A percentile compares a stretch with the other conserved stretches of the same genome.
phyloP scores from a whole-genome alignment of 2,329 filamentous ascomycete genomes.

The Aureobasidium zeae region DNA sequence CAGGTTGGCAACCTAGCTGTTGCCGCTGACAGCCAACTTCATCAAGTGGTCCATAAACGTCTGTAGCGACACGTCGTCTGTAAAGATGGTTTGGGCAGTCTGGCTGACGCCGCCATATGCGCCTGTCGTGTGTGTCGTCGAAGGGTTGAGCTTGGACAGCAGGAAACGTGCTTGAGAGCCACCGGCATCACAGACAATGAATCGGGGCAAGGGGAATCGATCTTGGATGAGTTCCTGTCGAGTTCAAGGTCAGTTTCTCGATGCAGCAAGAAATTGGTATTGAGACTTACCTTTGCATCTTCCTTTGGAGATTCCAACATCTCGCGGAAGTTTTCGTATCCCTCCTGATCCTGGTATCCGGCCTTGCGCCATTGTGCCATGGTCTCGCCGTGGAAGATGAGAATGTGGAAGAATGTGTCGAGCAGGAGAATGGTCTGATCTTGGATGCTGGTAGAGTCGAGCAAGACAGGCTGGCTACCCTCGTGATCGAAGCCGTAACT shows the following conservation, averaged over 20 bases:
- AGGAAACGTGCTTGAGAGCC: conserved; percentile 96
- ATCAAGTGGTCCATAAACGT: conserved; percentile 99
- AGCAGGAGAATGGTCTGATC: conserved; percentile 86
- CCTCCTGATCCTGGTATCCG: conserved; percentile 94
- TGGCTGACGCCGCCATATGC: conserved; percentile 72
- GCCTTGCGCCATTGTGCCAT: conserved; percentile 97
- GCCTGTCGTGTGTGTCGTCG: conserved; percentile 88
- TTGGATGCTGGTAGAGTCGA: conserved; percentile 95
- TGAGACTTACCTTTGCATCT: conserved; percentile 71
- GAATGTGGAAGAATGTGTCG: conserved; percentile 98
- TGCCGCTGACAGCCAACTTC: conserved; percentile 55
- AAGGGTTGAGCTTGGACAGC: conserved; percentile 92
- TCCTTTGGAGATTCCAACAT: conserved; percentile 91
- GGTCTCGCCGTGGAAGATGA: conserved; percentile 98
- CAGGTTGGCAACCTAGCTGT: conserved; percentile 23
- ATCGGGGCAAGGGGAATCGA: conserved; percentile 93
- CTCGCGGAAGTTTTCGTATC: conserved; percentile 89
- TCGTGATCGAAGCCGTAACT: conserved; percentile 97
- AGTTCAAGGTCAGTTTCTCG: neutral
- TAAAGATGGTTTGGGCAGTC: conserved; percentile 96
- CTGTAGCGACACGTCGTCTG: conserved; percentile 93
- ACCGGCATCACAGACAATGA: conserved; percentile 97
- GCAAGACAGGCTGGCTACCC: conserved; percentile 80
- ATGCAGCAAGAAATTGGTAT: no score
- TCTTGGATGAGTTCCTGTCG: conserved; percentile 85